Evolutionary conservation across 352 stramenopile species (phyloP).

Genomic region (Discostella stelligera): DNA sequence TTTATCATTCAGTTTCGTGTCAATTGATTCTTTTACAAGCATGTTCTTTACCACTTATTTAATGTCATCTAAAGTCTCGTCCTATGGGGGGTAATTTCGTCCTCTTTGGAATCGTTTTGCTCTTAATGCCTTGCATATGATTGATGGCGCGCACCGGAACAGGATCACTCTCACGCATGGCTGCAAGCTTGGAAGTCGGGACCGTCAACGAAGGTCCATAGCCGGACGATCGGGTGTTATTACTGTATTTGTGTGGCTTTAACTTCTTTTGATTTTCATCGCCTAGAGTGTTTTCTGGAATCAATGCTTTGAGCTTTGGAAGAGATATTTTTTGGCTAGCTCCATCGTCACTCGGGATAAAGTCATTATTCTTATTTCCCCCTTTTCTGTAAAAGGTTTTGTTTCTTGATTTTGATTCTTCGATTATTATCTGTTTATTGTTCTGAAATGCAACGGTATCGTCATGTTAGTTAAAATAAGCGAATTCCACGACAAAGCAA

Average conservation of each 20-base stretch:
- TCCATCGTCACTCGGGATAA: constrained; percentile 4
- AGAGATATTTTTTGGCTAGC: constrained; percentile 14
- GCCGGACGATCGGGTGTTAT: constrained; percentile 37
- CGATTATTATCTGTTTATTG: constrained; percentile 42
- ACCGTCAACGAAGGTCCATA: constrained; percentile 14
- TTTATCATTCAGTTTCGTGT: too few relatives aligned
- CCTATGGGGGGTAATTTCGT: constrained; percentile 4
- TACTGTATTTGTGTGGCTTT: constrained; percentile 34
- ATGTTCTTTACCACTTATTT: background rate
- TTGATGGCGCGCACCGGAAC: background rate
- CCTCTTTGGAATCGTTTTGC: background rate
- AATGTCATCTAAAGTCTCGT: constrained; percentile 12
- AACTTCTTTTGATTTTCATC: constrained; percentile 13
- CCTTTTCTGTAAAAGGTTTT: constrained; percentile 37
- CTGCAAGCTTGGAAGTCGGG: constrained; percentile 2
- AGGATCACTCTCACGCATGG: constrained; percentile 1
- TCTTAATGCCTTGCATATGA: background rate
- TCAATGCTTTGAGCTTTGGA: constrained; percentile 25
- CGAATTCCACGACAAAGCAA: background rate
- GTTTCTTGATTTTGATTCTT: constrained; percentile 42
- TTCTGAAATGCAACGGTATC: constrained; percentile 15
- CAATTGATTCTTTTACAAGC: background rate
- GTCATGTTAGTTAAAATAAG: constrained; percentile 1
- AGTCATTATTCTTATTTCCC: constrained; percentile 16
- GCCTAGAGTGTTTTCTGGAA: constrained; percentile 13